Conservation (phyloP, 192 early-diverging fungal genomes). For the Spinellus fusiger region DNA sequence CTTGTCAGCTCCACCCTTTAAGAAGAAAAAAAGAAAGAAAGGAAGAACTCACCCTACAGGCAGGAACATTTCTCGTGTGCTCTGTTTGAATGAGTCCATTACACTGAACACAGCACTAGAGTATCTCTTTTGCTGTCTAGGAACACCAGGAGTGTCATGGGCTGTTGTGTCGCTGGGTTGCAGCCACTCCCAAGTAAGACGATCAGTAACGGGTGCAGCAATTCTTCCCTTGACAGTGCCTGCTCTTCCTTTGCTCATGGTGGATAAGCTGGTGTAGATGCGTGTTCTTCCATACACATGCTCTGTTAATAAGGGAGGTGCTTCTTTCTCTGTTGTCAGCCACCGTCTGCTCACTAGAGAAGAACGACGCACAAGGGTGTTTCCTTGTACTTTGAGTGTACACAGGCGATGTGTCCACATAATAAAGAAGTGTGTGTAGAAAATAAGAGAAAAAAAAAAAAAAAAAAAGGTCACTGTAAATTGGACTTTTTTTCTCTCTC, state of each 20-base stretch:
- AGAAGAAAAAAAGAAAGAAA: background rate
- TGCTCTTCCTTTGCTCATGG: conserved; percentile 25
- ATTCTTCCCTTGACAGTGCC: conserved; percentile 28
- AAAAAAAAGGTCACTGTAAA: background rate
- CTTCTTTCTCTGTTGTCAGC: background rate
- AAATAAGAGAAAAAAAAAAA: background rate
- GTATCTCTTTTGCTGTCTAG: conserved; percentile 1
- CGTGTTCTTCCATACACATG: conserved; percentile 36
- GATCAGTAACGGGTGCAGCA: conserved; percentile 21
- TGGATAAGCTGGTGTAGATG: conserved; percentile 36
- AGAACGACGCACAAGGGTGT: background rate
- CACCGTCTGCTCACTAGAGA: background rate
- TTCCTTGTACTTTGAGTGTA: background rate
- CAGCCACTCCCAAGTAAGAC: conserved; percentile 36
- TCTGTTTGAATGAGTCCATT: conserved; percentile 27
- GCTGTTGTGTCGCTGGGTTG: conserved; percentile 7
- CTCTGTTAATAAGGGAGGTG: conserved; percentile 31
- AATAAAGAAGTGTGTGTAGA: background rate
- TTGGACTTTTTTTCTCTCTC: background rate
- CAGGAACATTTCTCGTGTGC: conserved; percentile 50
- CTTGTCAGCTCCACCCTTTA: background rate
- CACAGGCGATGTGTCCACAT: too few species aligned
- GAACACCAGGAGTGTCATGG: conserved; percentile 1
- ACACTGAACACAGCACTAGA: conserved; percentile 1
- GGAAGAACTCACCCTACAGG: conserved; percentile 37